Evolutionary conservation across 371 early-diverging fungal species (phyloP), one percentile per base, ranked within the genome.

Genomic region (Umbelopsis sp.): DNA sequence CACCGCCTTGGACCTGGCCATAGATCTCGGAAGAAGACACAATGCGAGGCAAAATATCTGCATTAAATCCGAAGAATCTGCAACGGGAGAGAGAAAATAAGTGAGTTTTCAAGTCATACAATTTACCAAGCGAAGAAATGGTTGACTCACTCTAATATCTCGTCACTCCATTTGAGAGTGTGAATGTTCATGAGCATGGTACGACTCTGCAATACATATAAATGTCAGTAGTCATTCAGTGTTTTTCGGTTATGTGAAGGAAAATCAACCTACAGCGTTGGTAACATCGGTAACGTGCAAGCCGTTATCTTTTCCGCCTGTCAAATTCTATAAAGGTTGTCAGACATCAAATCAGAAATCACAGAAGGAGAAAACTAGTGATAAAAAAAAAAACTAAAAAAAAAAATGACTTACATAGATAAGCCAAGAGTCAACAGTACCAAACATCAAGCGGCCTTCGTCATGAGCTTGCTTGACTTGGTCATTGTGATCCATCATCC

Each of bases 371-470:
- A 41, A 18, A n/a, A 48, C 20, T 10, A 16, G 1, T 3, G 20
- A 20, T 25, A 35, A 8, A n/a, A 24, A 25, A 41, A 24, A 14
- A 41, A 32, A 16, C 50, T n/a, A 35, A 8, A n/a, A 24, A 20
- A 41, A 24, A 14, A 41, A 32, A 16, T 45, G n/a, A 77, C 85
- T 73, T 82, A 91, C 92, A 69, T 91, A 93, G 68, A 94, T 90
- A 57, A 97, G 77, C 97, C 97, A 97, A 9, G 95, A 87, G 77
- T 97, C 97, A 48, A 97, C 85, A 3, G 96, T 97, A 62, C 97
- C 95, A 71, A 95, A 91, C 78, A 87, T 80, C 65, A 76, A 44
- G 8, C 79, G 69, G 20, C 62, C 69, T 68, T 79, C 67, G 29
- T 70, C 65, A 48, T 66, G 45, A 38, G 79, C 79, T 16, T 72